Conservation (phyloP, 768 basidiomycete species). For the Mrakia blollopis region DNA sequence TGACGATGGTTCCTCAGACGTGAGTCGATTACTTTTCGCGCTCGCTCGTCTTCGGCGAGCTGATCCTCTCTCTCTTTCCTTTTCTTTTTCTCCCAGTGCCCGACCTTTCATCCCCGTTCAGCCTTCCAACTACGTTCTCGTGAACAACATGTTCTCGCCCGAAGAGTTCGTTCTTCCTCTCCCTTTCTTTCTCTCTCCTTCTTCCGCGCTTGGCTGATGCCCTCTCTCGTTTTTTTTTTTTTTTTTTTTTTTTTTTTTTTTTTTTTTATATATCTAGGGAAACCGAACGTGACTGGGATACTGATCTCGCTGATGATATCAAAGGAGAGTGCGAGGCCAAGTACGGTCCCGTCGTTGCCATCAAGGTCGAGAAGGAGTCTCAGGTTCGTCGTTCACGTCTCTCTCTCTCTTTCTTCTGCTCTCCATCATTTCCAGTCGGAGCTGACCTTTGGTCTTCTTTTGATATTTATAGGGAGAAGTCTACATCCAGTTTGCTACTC, state of each 20-base stretch:
- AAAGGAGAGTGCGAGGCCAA: conserved; percentile 87
- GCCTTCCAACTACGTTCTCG: conserved; percentile 80
- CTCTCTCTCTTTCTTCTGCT: background rate
- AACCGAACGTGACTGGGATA: conserved; percentile 94
- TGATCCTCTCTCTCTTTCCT: too few relatives aligned
- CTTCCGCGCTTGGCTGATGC: background rate
- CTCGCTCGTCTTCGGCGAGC: too few relatives aligned
- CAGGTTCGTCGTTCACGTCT: conserved; percentile 59
- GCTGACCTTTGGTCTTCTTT: background rate
- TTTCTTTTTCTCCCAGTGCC: conserved; percentile 48
- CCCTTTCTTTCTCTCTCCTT: background rate
- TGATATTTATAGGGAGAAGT: conserved; percentile 73
- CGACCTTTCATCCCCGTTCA: conserved; percentile 66
- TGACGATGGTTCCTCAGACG: conserved; percentile 6
- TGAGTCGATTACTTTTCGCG: too few relatives aligned
- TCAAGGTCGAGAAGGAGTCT: conserved; percentile 91
- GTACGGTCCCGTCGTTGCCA: conserved; percentile 78
- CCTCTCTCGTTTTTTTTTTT: conserved; percentile 30
- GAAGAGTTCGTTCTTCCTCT: conserved; percentile 64
- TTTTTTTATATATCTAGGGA: conserved; percentile 61
- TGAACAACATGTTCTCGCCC: conserved; percentile 97
- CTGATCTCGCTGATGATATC: conserved; percentile 91
- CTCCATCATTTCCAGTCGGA: too few relatives aligned
- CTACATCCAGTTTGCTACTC: conserved; percentile 79
- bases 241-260: background rate